phyloP scores from a whole-genome alignment of 1,284 basidiomycete species.

The Neonothopanus nambi region DNA sequence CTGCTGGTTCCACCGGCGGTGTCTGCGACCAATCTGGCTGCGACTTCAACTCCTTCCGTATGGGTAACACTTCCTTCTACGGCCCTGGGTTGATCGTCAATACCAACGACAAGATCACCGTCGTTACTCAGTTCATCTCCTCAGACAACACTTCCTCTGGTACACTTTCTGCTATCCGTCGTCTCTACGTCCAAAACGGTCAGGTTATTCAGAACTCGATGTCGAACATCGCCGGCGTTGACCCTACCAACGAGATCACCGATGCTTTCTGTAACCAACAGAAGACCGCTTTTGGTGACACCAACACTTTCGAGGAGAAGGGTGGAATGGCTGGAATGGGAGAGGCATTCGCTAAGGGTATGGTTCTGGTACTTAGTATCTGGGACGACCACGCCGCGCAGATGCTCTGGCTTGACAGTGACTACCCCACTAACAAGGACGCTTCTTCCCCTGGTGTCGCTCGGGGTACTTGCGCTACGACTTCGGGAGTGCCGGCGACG shows the following conservation, averaged over 20 bases:
- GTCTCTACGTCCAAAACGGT: slow-evolving; percentile 53
- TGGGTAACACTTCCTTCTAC: slow-evolving; percentile 32
- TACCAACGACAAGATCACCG: slow-evolving; percentile 47
- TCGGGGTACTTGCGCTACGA: slow-evolving; percentile 43
- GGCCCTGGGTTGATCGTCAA: slow-evolving; percentile 37
- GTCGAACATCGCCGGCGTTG: slow-evolving; percentile 42
- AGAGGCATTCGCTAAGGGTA: slow-evolving; percentile 35
- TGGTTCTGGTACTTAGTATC: slow-evolving; percentile 44
- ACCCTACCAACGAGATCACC: slow-evolving; percentile 3
- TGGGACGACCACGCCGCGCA: slow-evolving; percentile 47
- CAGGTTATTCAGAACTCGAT: slow-evolving; percentile 48
- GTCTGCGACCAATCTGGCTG: slow-evolving; percentile 43
- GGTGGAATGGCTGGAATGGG: slow-evolving; percentile 45
- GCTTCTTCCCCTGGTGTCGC: slow-evolving; percentile 39
- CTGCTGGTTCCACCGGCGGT: slow-evolving; percentile 24
- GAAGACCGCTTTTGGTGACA: slow-evolving; percentile 36
- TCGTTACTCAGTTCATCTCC: slow-evolving; percentile 58
- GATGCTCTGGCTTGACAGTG: slow-evolving; percentile 51
- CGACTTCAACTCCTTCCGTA: slow-evolving; percentile 49
- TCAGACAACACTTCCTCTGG: slow-evolving; percentile 43
- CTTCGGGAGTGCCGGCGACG: slow-evolving; percentile 37
- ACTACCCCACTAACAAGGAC: slow-evolving; percentile 39
- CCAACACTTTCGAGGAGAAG: slow-evolving; percentile 40
- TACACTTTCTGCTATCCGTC: slow-evolving; percentile 49
- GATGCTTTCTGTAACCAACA: slow-evolving; percentile 5